phyloP scores from a whole-genome alignment of 768 basidiomycete species.

The Mrakia blollopis region DNA sequence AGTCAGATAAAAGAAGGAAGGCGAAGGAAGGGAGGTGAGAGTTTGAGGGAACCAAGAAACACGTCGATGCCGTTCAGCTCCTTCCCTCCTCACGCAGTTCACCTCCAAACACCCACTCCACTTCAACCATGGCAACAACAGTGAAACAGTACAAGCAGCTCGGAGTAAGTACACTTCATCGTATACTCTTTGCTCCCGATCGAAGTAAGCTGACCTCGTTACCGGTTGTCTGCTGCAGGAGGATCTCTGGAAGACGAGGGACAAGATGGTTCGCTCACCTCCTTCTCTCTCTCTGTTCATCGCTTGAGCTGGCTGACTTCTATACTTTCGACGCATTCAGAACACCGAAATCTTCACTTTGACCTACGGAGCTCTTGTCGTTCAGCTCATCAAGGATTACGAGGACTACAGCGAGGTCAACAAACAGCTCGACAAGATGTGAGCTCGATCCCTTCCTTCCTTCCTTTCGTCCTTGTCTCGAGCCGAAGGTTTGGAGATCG shows the following conservation, averaged over 20 bases:
- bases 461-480: not conserved
- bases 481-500: too few species aligned
- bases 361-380: constrained; percentile 95
- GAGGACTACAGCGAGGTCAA: constrained; percentile 84
- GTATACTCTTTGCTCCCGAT: too few species aligned
- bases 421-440: constrained; percentile 88
- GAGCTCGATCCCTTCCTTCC: constrained; percentile 20
- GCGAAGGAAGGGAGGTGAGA: not conserved
- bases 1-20: not conserved
- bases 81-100: not conserved
- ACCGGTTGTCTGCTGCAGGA: constrained; percentile 48
- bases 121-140: not conserved
- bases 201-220: too few species aligned
- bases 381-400: constrained; percentile 97
- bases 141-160: constrained; percentile 46
- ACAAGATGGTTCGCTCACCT: constrained; percentile 75
- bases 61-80: not conserved
- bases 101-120: not conserved
- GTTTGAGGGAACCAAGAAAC: not conserved
- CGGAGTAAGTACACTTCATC: constrained; percentile 37
- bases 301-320: not conserved
- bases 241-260: constrained; percentile 91
- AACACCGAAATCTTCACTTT: constrained; percentile 95
- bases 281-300: constrained; percentile 11
- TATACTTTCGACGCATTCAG: constrained; percentile 47